Evolutionary conservation across 1,284 basidiomycete species (phyloP).

Genomic region (Apiotrichum sp.): DNA sequence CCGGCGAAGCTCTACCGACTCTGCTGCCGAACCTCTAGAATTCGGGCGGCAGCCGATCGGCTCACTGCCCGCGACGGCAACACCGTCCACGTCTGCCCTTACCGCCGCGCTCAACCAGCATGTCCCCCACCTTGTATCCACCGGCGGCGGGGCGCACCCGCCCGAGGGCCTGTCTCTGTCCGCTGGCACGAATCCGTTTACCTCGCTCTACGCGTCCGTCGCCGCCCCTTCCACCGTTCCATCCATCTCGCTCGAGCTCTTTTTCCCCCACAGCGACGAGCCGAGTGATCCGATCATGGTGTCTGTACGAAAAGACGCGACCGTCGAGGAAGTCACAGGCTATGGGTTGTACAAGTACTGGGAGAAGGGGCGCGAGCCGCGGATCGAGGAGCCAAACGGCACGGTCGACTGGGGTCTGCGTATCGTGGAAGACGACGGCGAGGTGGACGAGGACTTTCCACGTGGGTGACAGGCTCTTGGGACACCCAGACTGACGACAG

Average conservation of each 20-base stretch:
- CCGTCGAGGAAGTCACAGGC: slow-evolving; percentile 92
- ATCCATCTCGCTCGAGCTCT: slow-evolving; percentile 63
- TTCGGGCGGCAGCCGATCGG: slow-evolving; percentile 11
- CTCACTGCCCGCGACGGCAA: neutral
- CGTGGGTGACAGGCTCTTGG: slow-evolving; percentile 50
- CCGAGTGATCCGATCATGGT: slow-evolving; percentile 52
- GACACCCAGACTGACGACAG: slow-evolving; percentile 47
- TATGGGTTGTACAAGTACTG: slow-evolving; percentile 86
- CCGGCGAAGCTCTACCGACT: slow-evolving; percentile 25
- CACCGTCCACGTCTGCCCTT: slow-evolving; percentile 24
- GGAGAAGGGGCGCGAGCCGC: slow-evolving; percentile 77
- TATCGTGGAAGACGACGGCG: slow-evolving; percentile 94
- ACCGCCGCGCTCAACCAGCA: slow-evolving; percentile 37
- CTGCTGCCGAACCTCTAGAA: slow-evolving; percentile 17
- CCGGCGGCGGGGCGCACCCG: slow-evolving; percentile 7
- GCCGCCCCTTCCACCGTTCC: slow-evolving; percentile 42
- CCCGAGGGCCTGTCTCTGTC: neutral
- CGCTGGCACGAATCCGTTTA: slow-evolving; percentile 40
- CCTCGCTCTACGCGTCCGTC: slow-evolving; percentile 47
- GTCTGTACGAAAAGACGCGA: slow-evolving; percentile 77
- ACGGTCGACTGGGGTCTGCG: slow-evolving; percentile 90
- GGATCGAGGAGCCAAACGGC: slow-evolving; percentile 59
- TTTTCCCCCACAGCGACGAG: slow-evolving; percentile 73
- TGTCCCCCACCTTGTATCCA: slow-evolving; percentile 35
- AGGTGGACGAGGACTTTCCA: slow-evolving; percentile 98